These are phyloP conservation scores for Colletotrichum tanaceti DNA, from an alignment of 2,329 filamentous ascomycete species.

Conservation along the genomic window DNA sequence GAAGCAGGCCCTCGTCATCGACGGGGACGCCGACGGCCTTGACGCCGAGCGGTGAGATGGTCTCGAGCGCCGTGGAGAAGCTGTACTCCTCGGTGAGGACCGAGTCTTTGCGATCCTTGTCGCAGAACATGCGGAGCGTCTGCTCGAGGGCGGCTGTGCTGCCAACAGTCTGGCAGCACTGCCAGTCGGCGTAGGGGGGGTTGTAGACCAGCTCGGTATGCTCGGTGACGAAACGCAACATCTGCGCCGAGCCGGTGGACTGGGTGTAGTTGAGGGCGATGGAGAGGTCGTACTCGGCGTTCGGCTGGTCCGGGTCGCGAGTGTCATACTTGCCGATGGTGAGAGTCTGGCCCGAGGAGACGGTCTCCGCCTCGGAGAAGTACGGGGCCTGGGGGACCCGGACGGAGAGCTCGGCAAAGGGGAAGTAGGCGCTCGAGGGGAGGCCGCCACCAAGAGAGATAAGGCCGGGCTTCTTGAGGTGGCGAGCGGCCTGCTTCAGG, in stretches of 20 bases:
- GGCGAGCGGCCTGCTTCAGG: constrained; percentile 85
- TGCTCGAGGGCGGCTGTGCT: constrained; percentile 90
- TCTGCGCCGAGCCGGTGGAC: constrained; percentile 84
- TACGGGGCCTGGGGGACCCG: constrained; percentile 76
- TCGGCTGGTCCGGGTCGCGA: constrained; percentile 58
- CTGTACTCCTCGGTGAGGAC: constrained; percentile 92
- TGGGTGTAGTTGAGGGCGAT: constrained; percentile 95
- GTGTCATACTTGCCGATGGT: constrained; percentile 87
- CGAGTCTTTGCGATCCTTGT: constrained; percentile 75
- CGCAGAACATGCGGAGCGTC: constrained; percentile 82
- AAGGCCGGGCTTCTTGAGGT: constrained; percentile 82
- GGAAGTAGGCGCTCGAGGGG: constrained; percentile 90
- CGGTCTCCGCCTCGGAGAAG: constrained; percentile 77
- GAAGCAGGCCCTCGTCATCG: constrained; percentile 66
- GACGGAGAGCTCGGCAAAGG: constrained; percentile 82
- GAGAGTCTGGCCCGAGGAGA: constrained; percentile 68
- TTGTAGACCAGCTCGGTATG: constrained; percentile 92
- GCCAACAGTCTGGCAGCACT: constrained; percentile 83
- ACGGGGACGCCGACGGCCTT: constrained; percentile 62
- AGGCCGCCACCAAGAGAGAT: constrained; percentile 94
- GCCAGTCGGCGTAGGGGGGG: constrained; percentile 92
- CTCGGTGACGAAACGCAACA: constrained; percentile 91
- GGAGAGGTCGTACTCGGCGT: constrained; percentile 75
- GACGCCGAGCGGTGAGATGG: constrained; percentile 64
- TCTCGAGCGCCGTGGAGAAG: constrained; percentile 79